Conservation (phyloP, 2,329 filamentous ascomycete species). For the Albophoma yamanashiensis region DNA sequence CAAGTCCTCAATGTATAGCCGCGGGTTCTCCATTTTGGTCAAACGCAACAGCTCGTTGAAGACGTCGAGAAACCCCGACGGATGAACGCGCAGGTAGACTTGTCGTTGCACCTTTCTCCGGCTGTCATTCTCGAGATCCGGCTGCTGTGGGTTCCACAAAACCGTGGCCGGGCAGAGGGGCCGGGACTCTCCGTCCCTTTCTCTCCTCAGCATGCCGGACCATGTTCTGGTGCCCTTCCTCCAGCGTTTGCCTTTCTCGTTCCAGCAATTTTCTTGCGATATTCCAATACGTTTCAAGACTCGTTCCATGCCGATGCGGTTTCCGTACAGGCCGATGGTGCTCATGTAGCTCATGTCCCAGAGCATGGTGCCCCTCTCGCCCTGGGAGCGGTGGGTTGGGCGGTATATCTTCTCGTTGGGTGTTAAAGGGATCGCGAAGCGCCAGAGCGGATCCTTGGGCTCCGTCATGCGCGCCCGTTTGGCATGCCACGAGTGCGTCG, state of each 20-base stretch:
- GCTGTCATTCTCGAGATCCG: conserved; percentile 11
- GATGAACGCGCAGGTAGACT: conserved; percentile 68
- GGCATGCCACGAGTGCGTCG: conserved; percentile 87
- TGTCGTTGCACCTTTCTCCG: conserved; percentile 22
- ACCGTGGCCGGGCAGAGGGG: conserved; percentile 63
- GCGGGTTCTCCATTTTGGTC: conserved; percentile 49
- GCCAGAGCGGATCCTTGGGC: conserved; percentile 72
- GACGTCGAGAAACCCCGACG: conserved; percentile 62
- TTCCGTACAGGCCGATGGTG: conserved; percentile 69
- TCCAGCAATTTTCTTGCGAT: conserved; percentile 49
- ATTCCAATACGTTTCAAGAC: conserved; percentile 58
- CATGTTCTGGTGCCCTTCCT: conserved; percentile 39
- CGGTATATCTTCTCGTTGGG: conserved; percentile 86
- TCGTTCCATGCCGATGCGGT: conserved; percentile 49
- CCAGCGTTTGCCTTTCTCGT: conserved; percentile 59
- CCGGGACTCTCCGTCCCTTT: conserved; percentile 39
- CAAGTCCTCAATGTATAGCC: conserved; percentile 55
- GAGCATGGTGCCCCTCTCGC: conserved; percentile 64
- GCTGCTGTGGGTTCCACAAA: conserved; percentile 55
- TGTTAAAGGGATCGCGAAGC: conserved; percentile 75
- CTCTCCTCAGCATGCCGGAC: conserved; percentile 39
- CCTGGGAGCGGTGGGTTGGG: conserved; percentile 70
- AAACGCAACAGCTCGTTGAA: conserved; percentile 53
- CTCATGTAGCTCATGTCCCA: conserved; percentile 96
- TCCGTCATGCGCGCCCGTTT: conserved; percentile 85